Base-by-base conservation (phyloP, 441 rosid genomes). In the Mallotus repandus region DNA sequence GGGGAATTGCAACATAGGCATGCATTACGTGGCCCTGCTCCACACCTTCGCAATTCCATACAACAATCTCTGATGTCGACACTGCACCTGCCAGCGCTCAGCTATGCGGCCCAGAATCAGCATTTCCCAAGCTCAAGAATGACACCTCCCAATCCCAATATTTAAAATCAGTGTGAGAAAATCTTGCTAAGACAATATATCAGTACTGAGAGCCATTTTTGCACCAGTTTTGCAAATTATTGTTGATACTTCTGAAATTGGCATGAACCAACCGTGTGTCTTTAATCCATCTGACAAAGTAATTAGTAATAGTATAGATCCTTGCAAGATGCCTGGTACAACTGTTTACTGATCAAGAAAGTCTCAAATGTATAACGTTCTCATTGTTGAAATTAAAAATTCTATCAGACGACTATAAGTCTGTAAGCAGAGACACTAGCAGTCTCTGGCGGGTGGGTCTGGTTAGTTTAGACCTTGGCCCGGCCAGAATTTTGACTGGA, bases 391-490 rank as follows among this genome's bases (percentile, higher is more conserved):
- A 35, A 35, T 35, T 35, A 35, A 35, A 35, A 3, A 5, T 35
- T 35, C 4, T 35, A 35, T 35, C 4, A 35, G 88, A 78, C 19
- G 69, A 63, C 29, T 25, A 25, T 8, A 66, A 66, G 49, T 85
- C 77, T 35, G 83, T 38, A 8, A 70, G 77, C 7, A 84, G 76
- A 54, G 95, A 85, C 74, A 81, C 78, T 49, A 88, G 86, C 98
- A 94, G 89, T 61, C 77, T 83, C 25, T 86, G 78, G 56, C 80
- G 64, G 43, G 85, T 85, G 38, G 81, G 81, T 60, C 96, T 70
- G 22, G 86, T 12, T n/a, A 97, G 91, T 74, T 92, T 91, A 84
- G 93, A 87, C 78, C 98, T 87, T 49, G 94, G 87, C 73, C 88
- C 89, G 76, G 89, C 91, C 22, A 94, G 96, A 71, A 91, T 84